These are phyloP conservation scores for Daldinia childiae DNA, from an alignment of 495 filamentous ascomycete genomes.

Conservation along the genomic window DNA sequence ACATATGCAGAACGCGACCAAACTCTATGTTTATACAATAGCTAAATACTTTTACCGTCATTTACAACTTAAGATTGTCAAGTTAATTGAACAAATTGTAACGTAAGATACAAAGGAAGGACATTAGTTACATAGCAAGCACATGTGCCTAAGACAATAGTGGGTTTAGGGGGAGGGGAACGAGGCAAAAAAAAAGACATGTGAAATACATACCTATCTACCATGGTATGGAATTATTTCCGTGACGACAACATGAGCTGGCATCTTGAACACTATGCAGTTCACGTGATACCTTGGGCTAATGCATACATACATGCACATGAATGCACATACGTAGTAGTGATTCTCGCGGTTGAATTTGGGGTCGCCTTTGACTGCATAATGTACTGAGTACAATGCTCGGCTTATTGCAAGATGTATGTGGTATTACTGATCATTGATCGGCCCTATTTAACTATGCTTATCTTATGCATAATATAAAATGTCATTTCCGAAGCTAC, in stretches of 20 bases:
- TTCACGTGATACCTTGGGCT: conserved; percentile 19
- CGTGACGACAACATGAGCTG: conserved; percentile 16
- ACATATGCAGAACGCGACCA: neutral
- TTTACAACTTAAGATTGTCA: neutral
- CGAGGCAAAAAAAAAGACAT: neutral
- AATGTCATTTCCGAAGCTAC: conserved; percentile 42
- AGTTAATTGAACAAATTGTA: neutral
- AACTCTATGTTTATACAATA: neutral
- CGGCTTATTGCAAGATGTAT: conserved; percentile 11
- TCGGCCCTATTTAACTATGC: conserved; percentile 44
- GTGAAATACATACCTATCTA: neutral
- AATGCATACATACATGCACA: conserved; percentile 3
- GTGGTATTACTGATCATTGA: conserved; percentile 24
- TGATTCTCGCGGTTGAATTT: conserved; percentile 28
- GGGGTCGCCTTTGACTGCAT: conserved; percentile 1
- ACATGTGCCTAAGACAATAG: neutral
- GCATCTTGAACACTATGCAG: neutral
- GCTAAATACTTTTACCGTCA: neutral
- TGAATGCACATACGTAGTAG: neutral
- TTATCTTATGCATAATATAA: conserved; percentile 39
- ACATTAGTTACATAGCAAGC: neutral
- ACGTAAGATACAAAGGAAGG: neutral
- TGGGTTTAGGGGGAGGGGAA: neutral
- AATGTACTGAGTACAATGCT: conserved; percentile 21
- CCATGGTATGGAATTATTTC: conserved; percentile 3